phyloP scores from a whole-genome alignment of 228 moss, liverwort and hornwort species.

The Sphagnum fallax region DNA sequence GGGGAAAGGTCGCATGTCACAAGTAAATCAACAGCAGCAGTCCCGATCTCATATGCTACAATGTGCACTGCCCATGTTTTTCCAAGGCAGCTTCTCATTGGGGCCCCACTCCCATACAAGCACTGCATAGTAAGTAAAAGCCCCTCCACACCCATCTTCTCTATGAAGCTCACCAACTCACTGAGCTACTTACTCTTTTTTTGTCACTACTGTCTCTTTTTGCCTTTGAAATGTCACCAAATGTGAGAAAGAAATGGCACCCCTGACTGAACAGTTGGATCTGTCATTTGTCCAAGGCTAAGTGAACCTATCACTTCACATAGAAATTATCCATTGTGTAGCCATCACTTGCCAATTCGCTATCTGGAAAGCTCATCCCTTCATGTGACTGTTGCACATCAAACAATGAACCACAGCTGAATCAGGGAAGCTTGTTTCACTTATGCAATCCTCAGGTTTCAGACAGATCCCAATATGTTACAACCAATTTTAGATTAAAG shows the following conservation, averaged over 20 bases:
- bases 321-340: conserved; percentile 4
- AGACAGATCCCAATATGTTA: background rate
- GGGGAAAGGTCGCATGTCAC: no score
- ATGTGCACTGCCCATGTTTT: conserved; percentile 1
- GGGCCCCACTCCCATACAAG: background rate
- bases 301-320: background rate
- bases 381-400: background rate
- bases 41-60: conserved; percentile 2
- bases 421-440: background rate
- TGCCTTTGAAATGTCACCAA: background rate
- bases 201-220: background rate
- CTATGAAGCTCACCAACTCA: background rate
- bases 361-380: conserved; percentile 2
- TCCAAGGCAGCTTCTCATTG: background rate
- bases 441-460: background rate
- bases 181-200: background rate
- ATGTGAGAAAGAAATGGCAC: background rate
- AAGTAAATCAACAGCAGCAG: no score
- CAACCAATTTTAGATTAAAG: background rate
- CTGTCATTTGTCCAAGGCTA: background rate
- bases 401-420: background rate
- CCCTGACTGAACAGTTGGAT: background rate
- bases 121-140: background rate
- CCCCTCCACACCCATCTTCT: background rate
- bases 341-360: conserved; percentile 1